These are phyloP conservation scores for Lecanicillium sp. DNA, from an alignment of 2,329 filamentous ascomycete genomes.

Conservation along the genomic window DNA sequence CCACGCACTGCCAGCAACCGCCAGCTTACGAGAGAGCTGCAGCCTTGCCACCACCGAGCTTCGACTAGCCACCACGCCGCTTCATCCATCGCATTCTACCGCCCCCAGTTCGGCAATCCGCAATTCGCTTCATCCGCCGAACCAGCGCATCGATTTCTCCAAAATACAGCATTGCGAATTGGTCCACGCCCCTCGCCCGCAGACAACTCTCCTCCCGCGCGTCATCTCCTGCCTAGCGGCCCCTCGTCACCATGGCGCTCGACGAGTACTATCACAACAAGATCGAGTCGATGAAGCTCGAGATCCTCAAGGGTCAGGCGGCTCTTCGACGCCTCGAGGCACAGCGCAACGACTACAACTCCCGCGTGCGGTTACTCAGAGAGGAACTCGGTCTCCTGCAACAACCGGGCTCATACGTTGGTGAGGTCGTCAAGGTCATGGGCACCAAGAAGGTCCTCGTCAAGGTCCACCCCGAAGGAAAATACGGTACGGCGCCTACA, in stretches of 20 bases:
- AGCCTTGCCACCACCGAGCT: constrained; percentile 20
- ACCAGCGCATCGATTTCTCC: not conserved
- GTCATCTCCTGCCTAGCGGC: constrained; percentile 11
- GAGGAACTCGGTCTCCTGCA: constrained; percentile 95
- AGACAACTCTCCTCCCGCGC: not conserved
- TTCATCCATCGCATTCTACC: constrained; percentile 9
- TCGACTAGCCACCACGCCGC: constrained; percentile 15
- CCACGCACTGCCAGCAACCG: constrained; percentile 10
- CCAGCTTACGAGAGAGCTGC: constrained; percentile 22
- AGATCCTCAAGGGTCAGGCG: constrained; percentile 98
- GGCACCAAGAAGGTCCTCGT: constrained; percentile 98
- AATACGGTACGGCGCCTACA: constrained; percentile 71
- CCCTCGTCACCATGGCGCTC: constrained; percentile 74
- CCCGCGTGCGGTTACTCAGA: constrained; percentile 84
- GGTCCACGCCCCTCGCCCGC: not conserved
- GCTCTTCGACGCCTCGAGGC: constrained; percentile 92
- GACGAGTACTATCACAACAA: constrained; percentile 99
- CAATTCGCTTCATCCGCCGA: not conserved
- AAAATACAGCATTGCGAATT: constrained; percentile 11
- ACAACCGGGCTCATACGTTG: constrained; percentile 96
- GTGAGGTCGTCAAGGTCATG: constrained; percentile 99
- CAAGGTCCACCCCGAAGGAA: constrained; percentile 97
- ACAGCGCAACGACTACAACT: constrained; percentile 99
- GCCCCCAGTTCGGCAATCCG: constrained; percentile 10
- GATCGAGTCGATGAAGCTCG: constrained; percentile 99